phyloP scores from a whole-genome alignment of 1,284 basidiomycete species.

The Heterobasidion annosum region DNA sequence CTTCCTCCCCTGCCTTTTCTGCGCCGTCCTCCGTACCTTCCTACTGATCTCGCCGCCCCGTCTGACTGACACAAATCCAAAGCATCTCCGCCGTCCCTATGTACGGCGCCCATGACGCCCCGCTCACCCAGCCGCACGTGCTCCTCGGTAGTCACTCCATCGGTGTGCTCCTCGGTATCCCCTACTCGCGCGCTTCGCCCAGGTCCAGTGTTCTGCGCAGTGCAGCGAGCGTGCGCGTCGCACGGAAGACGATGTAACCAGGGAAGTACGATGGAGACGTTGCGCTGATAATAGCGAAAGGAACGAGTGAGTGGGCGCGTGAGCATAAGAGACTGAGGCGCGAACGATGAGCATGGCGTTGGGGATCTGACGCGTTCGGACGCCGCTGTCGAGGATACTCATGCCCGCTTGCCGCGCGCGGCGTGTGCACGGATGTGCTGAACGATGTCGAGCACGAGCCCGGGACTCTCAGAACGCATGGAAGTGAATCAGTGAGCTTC shows the following conservation, averaged over 20 bases:
- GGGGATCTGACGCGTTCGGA: slow-evolving; percentile 99
- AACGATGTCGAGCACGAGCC: slow-evolving; percentile 89
- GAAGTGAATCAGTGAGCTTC: slow-evolving; percentile 75
- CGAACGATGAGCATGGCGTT: slow-evolving; percentile 97
- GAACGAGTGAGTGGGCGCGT: background rate
- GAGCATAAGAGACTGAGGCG: background rate
- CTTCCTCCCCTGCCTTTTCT: background rate
- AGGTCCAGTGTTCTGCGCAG: background rate
- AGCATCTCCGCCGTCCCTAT: slow-evolving; percentile 52
- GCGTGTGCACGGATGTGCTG: slow-evolving; percentile 87
- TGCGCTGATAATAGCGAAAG: slow-evolving; percentile 48
- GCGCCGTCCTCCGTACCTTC: background rate
- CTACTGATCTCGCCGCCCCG: background rate
- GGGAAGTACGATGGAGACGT: slow-evolving; percentile 82
- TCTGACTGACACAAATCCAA: slow-evolving; percentile 12
- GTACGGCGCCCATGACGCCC: slow-evolving; percentile 49
- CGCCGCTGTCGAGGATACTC: slow-evolving; percentile 96
- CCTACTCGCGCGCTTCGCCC: slow-evolving; percentile 40
- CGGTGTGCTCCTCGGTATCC: slow-evolving; percentile 41
- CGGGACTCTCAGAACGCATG: slow-evolving; percentile 89
- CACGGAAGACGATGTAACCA: background rate
- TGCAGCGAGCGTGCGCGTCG: slow-evolving; percentile 1
- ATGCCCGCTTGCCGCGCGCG: slow-evolving; percentile 93
- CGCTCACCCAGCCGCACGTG: slow-evolving; percentile 51
- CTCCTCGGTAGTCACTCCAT: slow-evolving; percentile 49